Evolutionary conservation across 352 stramenopile genomes (phyloP).

Genomic region (Saprolegnia diclina): DNA sequence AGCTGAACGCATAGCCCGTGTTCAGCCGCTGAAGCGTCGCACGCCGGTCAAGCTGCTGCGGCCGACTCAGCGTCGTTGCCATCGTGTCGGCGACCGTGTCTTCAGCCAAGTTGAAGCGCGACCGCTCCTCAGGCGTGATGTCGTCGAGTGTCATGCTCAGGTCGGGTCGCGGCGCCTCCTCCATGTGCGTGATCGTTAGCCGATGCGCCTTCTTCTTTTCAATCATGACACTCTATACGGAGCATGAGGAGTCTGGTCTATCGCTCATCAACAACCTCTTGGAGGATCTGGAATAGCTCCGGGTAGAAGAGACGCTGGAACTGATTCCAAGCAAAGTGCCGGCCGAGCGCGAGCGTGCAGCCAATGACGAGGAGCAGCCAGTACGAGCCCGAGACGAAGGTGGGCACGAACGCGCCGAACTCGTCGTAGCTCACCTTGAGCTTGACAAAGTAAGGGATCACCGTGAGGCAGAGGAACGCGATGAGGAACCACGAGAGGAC

Average conservation of each 20-base stretch:
- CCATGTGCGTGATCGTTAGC: slow-evolving; percentile 64
- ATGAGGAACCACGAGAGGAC: slow-evolving; percentile 69
- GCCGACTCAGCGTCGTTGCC: background rate
- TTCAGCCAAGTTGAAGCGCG: slow-evolving; percentile 5
- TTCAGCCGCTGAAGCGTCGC: slow-evolving; percentile 39
- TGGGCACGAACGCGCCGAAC: slow-evolving; percentile 60
- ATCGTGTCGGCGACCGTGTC: slow-evolving; percentile 3
- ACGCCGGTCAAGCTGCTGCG: background rate
- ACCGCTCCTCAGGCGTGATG: slow-evolving; percentile 17
- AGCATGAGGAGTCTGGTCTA: background rate
- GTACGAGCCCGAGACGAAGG: slow-evolving; percentile 48
- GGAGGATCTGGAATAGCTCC: slow-evolving; percentile 57
- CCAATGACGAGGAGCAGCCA: slow-evolving; percentile 62
- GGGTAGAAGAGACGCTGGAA: slow-evolving; percentile 76
- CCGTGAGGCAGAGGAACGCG: slow-evolving; percentile 48
- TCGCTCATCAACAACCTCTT: slow-evolving; percentile 45
- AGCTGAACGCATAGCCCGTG: slow-evolving; percentile 78
- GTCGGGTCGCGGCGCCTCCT: slow-evolving; percentile 43
- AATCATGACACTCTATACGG: slow-evolving; percentile 11
- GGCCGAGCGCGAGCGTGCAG: slow-evolving; percentile 56
- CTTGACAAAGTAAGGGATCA: slow-evolving; percentile 43
- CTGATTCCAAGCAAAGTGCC: slow-evolving; percentile 71
- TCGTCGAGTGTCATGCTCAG: slow-evolving; percentile 77
- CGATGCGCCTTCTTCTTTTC: slow-evolving; percentile 37
- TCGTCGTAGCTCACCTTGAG: slow-evolving; percentile 79